These are phyloP conservation scores for Musa itinerans DNA, from an alignment of 176 grass and related monocot species.

Conservation along the genomic window DNA sequence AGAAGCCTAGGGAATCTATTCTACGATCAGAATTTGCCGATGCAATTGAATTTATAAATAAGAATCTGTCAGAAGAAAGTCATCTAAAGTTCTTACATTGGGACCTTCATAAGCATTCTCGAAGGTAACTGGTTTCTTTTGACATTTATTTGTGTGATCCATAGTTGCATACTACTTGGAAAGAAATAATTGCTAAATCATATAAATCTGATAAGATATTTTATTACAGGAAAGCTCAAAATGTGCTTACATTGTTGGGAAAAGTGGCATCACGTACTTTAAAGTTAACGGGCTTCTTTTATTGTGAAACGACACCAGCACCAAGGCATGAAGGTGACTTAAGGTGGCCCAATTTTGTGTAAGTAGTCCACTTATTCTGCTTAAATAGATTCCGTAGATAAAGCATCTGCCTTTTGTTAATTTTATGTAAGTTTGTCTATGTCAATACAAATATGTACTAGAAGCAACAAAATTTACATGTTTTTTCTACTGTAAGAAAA, in stretches of 20 bases:
- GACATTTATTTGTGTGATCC: background rate
- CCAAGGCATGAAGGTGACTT: constrained; percentile 31
- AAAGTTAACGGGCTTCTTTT: constrained; percentile 72
- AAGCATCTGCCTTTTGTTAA: too few relatives aligned
- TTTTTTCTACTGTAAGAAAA: too few relatives aligned
- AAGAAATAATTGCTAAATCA: background rate
- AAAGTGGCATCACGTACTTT: constrained; percentile 63
- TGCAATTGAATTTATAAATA: constrained; percentile 67
- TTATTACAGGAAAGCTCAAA: constrained; percentile 44
- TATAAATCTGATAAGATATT: background rate
- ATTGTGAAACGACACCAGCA: constrained; percentile 44
- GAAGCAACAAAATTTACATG: too few relatives aligned
- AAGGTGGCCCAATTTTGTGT: constrained; percentile 49
- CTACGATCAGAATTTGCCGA: constrained; percentile 69
- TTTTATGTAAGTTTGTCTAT: too few relatives aligned
- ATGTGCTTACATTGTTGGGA: constrained; percentile 64
- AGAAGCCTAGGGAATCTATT: constrained; percentile 71
- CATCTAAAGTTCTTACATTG: constrained; percentile 80
- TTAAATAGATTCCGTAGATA: background rate
- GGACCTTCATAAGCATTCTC: constrained; percentile 84
- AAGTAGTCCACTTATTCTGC: constrained; percentile 19
- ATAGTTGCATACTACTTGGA: too few relatives aligned
- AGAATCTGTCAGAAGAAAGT: constrained; percentile 40
- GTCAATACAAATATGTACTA: too few relatives aligned
- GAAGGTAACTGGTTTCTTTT: constrained; percentile 38